Evolutionary conservation across 2,329 filamentous ascomycete genomes (phyloP).

Genomic region (Rhexocercosporidium sp.): DNA sequence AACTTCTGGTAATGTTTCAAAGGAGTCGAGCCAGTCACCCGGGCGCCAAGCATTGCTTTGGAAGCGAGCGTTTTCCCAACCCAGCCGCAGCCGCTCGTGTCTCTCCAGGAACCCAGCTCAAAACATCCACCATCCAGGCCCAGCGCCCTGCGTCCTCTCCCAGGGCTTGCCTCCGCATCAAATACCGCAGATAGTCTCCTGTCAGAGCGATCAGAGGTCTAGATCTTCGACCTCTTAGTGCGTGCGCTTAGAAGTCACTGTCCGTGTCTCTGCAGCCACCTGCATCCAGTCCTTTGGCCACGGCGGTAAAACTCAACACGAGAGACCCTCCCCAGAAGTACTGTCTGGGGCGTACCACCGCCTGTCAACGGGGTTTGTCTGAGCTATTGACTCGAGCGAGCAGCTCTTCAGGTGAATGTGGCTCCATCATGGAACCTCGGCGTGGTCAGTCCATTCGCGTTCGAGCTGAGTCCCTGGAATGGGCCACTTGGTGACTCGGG

Average conservation of each 20-base stretch:
- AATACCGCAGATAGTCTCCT: background rate
- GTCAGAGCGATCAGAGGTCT: background rate
- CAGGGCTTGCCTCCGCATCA: background rate
- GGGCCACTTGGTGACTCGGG: conserved; percentile 6
- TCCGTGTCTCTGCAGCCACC: conserved; percentile 3
- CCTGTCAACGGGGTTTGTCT: background rate
- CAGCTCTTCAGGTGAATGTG: background rate
- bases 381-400: background rate
- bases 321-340: background rate
- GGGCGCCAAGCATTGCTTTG: background rate
- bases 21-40: background rate
- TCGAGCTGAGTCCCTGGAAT: background rate
- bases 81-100: background rate
- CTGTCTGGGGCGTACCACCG: background rate
- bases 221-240: background rate
- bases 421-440: background rate
- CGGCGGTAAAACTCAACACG: conserved; percentile 1
- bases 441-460: background rate
- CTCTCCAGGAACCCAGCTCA: background rate
- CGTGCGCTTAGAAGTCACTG: background rate
- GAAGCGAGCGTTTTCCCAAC: background rate
- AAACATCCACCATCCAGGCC: conserved; percentile 8
- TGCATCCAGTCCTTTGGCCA: conserved; percentile 13
- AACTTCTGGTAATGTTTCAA: background rate
- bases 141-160: background rate